These are phyloP conservation scores for Daphne laureola DNA, from an alignment of 441 rosid genomes.

Conservation along the genomic window DNA sequence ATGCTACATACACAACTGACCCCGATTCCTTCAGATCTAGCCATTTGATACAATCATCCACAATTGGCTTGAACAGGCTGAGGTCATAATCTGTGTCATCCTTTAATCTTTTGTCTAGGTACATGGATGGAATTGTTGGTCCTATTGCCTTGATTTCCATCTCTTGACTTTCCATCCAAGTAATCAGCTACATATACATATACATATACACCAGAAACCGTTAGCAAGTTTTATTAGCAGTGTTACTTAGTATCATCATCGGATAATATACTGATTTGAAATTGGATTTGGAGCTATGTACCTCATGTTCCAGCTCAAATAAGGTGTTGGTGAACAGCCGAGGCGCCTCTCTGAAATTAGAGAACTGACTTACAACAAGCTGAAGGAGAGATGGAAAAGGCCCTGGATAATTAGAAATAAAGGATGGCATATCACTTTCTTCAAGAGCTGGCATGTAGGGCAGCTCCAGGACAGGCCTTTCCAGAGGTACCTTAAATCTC, in stretches of 20 bases:
- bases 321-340: constrained; percentile 23
- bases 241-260: too few species aligned
- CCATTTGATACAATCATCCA: constrained; percentile 31
- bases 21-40: constrained; percentile 23
- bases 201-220: too few species aligned
- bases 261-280: too few species aligned
- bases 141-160: constrained; percentile 9
- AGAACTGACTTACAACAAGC: constrained; percentile 16
- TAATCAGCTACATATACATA: too few species aligned
- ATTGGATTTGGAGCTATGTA: constrained; percentile 10
- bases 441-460: constrained; percentile 14
- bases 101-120: constrained; percentile 20
- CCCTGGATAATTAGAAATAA: constrained; percentile 5
- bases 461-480: not conserved
- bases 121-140: constrained; percentile 30
- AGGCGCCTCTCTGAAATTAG: constrained; percentile 16
- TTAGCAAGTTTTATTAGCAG: too few species aligned
- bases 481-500: not conserved
- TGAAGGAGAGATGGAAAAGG: constrained; percentile 9
- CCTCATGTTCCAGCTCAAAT: constrained; percentile 26
- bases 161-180: too few species aligned
- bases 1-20: constrained; percentile 46
- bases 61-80: constrained; percentile 26
- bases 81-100: constrained; percentile 29
- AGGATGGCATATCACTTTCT: constrained; percentile 21